A percentile compares a stretch with the other conserved stretches of the same genome.
These are phyloP conservation scores for Pseudonitzschia multistriata DNA, from an alignment of 108 stramenopile species.

Conservation along the genomic window DNA sequence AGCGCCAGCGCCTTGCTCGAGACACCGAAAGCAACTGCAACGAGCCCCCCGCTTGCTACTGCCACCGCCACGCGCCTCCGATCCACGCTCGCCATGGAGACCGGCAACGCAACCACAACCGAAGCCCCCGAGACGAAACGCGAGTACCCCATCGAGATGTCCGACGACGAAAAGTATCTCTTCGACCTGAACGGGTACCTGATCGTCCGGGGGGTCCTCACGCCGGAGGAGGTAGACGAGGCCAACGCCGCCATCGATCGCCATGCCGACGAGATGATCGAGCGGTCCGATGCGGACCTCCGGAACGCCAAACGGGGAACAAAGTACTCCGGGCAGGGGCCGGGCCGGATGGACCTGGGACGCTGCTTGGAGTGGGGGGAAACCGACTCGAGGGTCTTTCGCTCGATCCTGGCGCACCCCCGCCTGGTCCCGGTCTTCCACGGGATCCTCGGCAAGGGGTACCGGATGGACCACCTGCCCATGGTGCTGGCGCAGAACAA, in stretches of 20 bases:
- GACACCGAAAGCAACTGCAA: neutral
- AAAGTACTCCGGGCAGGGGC: constrained; percentile 67
- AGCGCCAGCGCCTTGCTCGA: neutral
- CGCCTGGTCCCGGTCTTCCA: constrained; percentile 83
- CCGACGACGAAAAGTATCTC: constrained; percentile 84
- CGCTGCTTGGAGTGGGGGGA: constrained; percentile 83
- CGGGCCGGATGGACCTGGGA: constrained; percentile 84
- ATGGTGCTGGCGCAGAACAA: constrained; percentile 79
- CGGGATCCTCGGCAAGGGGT: constrained; percentile 85
- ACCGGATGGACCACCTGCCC: constrained; percentile 91
- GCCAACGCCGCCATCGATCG: constrained; percentile 80
- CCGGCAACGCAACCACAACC: neutral
- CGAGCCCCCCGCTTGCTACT: no score
- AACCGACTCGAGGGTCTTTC: constrained; percentile 68
- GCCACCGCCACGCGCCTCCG: neutral
- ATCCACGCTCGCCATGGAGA: constrained; percentile 17
- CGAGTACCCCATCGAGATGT: constrained; percentile 58
- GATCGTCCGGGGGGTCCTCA: constrained; percentile 76
- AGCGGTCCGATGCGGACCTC: constrained; percentile 60
- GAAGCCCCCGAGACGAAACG: neutral
- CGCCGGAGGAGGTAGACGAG: constrained; percentile 66
- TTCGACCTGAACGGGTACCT: constrained; percentile 92
- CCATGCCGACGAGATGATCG: constrained; percentile 60
- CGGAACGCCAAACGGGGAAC: constrained; percentile 76
- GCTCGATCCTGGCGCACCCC: constrained; percentile 82